Conservation (phyloP, 2,329 filamentous ascomycete species). For the Beauveria bassiana region DNA sequence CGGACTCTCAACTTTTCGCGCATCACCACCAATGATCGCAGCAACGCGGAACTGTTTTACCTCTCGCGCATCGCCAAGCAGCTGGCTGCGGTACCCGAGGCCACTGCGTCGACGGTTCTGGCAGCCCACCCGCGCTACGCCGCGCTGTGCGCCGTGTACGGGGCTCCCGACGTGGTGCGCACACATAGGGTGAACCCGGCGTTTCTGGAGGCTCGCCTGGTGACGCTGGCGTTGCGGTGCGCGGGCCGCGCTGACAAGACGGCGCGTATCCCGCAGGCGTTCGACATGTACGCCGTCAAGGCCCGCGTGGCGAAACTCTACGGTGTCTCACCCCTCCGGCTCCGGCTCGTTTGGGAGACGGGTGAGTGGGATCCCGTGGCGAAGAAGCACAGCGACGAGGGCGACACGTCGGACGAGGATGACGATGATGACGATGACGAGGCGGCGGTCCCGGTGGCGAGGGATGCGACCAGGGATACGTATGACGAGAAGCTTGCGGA, state of each 20-base stretch:
- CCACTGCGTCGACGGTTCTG: constrained; percentile 47
- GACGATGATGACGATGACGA: neutral
- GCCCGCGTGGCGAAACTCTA: constrained; percentile 70
- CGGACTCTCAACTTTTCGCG: constrained; percentile 64
- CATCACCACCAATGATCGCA: constrained; percentile 65
- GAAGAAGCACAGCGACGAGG: constrained; percentile 50
- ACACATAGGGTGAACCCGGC: constrained; percentile 57
- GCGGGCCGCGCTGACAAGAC: constrained; percentile 21
- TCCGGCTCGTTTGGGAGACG: constrained; percentile 77
- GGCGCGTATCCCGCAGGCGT: constrained; percentile 61
- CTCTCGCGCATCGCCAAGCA: constrained; percentile 75
- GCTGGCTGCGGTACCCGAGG: constrained; percentile 51
- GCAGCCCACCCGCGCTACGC: constrained; percentile 61
- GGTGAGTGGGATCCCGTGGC: constrained; percentile 80
- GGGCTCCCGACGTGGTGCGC: constrained; percentile 58
- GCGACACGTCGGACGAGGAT: constrained; percentile 43
- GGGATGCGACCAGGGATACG: constrained; percentile 12
- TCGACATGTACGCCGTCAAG: constrained; percentile 75
- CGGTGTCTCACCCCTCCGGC: constrained; percentile 50
- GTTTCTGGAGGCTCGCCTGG: constrained; percentile 72
- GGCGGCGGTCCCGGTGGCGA: neutral
- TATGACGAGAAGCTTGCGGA: constrained; percentile 22
- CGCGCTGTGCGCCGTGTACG: constrained; percentile 69
- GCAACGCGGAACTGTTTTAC: constrained; percentile 91
- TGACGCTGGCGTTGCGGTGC: constrained; percentile 51